These are phyloP conservation scores for Tetrahymena elliotti DNA, from an alignment of 73 alveolate species.

Conservation along the genomic window DNA sequence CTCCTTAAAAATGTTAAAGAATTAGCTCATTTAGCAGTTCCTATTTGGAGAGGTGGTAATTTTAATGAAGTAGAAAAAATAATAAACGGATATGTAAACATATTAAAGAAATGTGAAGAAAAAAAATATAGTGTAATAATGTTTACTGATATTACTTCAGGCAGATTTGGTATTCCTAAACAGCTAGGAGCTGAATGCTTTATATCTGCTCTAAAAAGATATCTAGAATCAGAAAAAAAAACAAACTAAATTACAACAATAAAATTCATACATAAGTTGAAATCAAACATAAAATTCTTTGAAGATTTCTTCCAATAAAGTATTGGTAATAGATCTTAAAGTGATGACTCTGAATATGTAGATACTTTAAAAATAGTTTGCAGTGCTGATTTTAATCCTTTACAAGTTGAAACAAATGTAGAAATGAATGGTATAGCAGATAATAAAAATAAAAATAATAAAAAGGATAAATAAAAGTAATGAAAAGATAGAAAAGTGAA, in stretches of 20 bases:
- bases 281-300: neutral
- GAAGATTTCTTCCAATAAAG: neutral
- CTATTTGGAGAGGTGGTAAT: neutral
- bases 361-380: neutral
- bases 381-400: neutral
- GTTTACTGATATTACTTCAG: neutral
- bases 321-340: neutral
- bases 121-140: neutral
- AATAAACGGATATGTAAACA: neutral
- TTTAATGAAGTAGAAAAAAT: neutral
- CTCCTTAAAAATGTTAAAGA: neutral
- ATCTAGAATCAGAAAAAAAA: neutral
- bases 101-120: neutral
- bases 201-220: neutral
- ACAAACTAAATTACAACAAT: neutral
- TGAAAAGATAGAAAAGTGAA: neutral
- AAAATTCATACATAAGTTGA: neutral
- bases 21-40: neutral
- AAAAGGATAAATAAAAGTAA: neutral
- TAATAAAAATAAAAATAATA: no score
- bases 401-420: neutral
- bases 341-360: neutral
- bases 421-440: neutral
- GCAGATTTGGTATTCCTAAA: neutral
- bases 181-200: neutral